Percentiles rank a stretch among this genome's conserved stretches.
Evolutionary conservation across 2,329 filamentous ascomycete species (phyloP).

Genomic region (Xylaria sp.): DNA sequence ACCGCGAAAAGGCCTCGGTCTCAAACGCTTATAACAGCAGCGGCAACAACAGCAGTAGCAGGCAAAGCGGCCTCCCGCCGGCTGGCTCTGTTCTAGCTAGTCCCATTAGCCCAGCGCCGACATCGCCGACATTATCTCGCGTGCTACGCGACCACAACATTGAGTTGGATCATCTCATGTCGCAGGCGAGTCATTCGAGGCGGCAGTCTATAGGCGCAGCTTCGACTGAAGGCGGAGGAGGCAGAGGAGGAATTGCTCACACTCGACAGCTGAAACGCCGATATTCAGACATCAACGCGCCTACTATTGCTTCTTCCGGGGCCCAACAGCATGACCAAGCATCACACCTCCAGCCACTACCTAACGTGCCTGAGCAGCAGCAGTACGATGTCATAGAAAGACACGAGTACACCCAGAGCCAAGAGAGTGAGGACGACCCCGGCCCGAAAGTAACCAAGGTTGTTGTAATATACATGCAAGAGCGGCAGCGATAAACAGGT

Average conservation of each 20-base stretch:
- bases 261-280: background rate
- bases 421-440: background rate
- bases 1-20: background rate
- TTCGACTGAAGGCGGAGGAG: background rate
- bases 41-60: background rate
- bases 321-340: background rate
- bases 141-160: background rate
- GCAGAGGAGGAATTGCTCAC: background rate
- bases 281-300: background rate
- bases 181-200: background rate
- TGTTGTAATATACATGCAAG: constrained; percentile 12
- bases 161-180: background rate
- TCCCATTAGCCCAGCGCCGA: background rate
- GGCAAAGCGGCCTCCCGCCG: background rate
- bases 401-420: constrained; percentile 2
- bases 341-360: background rate
- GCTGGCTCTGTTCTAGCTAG: background rate
- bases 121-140: background rate
- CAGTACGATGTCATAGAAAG: background rate
- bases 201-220: background rate
- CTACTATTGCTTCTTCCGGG: background rate
- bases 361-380: background rate
- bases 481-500: background rate
- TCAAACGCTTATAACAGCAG: background rate
- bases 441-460: constrained; percentile 1